phyloP scores from a whole-genome alignment of 805 yeast species.

The Wickerhamiella sergipiensis region DNA sequence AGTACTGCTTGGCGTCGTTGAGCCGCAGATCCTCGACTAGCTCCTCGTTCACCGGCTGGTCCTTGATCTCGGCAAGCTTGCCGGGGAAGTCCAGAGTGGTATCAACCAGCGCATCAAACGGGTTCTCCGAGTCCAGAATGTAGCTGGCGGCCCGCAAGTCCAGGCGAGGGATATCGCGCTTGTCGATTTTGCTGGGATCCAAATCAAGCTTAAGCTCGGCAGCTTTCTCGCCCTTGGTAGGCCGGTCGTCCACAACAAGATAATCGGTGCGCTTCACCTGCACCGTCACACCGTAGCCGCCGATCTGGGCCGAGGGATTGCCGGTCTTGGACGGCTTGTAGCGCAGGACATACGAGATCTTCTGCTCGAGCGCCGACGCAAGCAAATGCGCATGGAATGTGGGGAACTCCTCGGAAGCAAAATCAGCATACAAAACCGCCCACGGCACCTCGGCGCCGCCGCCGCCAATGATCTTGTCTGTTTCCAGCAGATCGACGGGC shows the following conservation, averaged over 20 bases:
- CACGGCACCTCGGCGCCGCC: constrained; percentile 33
- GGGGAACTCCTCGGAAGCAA: constrained; percentile 35
- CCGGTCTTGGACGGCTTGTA: constrained; percentile 37
- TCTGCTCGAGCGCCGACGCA: constrained; percentile 47
- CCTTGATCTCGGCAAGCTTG: constrained; percentile 30
- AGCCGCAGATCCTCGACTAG: constrained; percentile 16
- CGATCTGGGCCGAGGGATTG: constrained; percentile 7
- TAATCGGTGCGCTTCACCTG: constrained; percentile 55
- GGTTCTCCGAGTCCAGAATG: constrained; percentile 23
- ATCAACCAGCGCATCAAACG: constrained; percentile 28
- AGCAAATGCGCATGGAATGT: constrained; percentile 45
- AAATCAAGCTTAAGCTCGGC: constrained; percentile 10
- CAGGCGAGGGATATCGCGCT: constrained; percentile 18
- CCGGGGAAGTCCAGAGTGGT: constrained; percentile 43
- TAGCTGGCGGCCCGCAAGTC: constrained; percentile 24
- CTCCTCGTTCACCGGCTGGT: constrained; percentile 9
- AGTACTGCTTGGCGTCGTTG: constrained; percentile 10
- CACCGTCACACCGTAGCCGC: constrained; percentile 56
- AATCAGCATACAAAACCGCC: constrained; percentile 55
- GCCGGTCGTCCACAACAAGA: constrained; percentile 50
- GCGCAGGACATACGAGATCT: constrained; percentile 64
- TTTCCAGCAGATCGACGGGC: constrained; percentile 21
- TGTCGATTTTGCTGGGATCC: constrained; percentile 14
- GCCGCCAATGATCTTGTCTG: constrained; percentile 55
- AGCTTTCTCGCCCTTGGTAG: constrained; percentile 12